Evolutionary conservation across 768 basidiomycete genomes (phyloP).

Genomic region (Coprinellus micaceus): DNA sequence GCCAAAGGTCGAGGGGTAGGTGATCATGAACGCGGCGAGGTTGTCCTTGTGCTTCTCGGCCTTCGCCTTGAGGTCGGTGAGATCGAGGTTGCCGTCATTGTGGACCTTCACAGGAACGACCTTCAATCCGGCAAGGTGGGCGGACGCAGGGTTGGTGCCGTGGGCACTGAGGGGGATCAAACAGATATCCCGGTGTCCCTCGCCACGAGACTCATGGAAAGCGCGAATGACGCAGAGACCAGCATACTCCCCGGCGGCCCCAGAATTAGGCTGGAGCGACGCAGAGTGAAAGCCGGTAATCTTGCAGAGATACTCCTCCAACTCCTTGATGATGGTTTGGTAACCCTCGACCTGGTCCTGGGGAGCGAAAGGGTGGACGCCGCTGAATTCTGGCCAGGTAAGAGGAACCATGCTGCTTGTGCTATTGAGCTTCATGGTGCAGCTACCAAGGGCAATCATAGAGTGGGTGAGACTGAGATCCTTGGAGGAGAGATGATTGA

Average conservation of each 20-base stretch:
- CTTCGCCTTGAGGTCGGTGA: slow-evolving; percentile 80
- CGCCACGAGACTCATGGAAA: slow-evolving; percentile 86
- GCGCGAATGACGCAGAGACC: slow-evolving; percentile 94
- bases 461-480: slow-evolving; percentile 93
- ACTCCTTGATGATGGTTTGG: slow-evolving; percentile 79
- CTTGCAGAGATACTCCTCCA: slow-evolving; percentile 85
- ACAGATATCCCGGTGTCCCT: slow-evolving; percentile 85
- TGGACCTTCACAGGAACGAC: slow-evolving; percentile 94
- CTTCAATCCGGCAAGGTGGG: slow-evolving; percentile 95
- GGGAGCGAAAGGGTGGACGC: slow-evolving; percentile 92
- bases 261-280: slow-evolving; percentile 98
- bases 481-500: slow-evolving; percentile 89
- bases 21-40: slow-evolving; percentile 97
- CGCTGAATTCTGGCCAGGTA: slow-evolving; percentile 89
- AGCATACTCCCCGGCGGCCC: slow-evolving; percentile 95
- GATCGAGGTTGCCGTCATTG: slow-evolving; percentile 82
- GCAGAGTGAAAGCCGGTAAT: slow-evolving; percentile 97
- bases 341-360: slow-evolving; percentile 89
- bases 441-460: slow-evolving; percentile 94
- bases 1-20: slow-evolving; percentile 96
- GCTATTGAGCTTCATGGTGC: slow-evolving; percentile 98
- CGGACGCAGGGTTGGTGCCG: slow-evolving; percentile 98
- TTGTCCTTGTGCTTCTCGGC: slow-evolving; percentile 89
- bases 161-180: slow-evolving; percentile 95
- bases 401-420: slow-evolving; percentile 97